Percentiles rank a stretch among this genome's conserved stretches.
Conservation (phyloP, 331 rosid genomes). For the Acacia pycnantha region DNA sequence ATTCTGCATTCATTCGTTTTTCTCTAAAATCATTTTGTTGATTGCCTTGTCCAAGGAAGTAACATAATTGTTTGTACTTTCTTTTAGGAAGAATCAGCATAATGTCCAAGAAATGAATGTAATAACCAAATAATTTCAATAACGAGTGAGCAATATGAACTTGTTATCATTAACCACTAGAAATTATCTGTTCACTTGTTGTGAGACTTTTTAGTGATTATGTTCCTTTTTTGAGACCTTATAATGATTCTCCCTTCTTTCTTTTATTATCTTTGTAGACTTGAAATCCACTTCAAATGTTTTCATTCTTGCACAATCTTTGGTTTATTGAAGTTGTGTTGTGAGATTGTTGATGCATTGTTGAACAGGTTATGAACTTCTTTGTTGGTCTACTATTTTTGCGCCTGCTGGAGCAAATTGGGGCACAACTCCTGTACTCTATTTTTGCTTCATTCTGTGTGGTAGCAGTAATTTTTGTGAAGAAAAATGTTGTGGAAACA, state of each 20-base stretch:
- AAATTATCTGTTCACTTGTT: too few species aligned
- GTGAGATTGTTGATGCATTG: constrained; percentile 15
- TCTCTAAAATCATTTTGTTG: background rate
- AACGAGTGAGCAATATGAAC: too few species aligned
- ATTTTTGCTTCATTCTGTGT: constrained; percentile 44
- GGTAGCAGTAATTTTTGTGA: constrained; percentile 48
- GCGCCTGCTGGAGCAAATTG: constrained; percentile 52
- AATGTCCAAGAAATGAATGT: too few species aligned
- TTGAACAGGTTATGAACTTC: constrained; percentile 52
- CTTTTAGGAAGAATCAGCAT: too few species aligned
- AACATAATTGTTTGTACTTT: background rate
- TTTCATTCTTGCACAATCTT: background rate
- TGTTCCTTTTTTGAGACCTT: background rate
- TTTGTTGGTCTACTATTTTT: constrained; percentile 51
- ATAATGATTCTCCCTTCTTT: background rate
- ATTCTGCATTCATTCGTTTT: constrained; percentile 16
- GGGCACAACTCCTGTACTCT: constrained; percentile 40
- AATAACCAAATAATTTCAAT: too few species aligned
- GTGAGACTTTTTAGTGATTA: too few species aligned
- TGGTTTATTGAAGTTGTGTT: background rate
- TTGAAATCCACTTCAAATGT: background rate
- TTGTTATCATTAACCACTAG: too few species aligned
- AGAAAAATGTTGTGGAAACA: constrained; percentile 52
- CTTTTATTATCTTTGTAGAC: background rate
- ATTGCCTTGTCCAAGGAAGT: background rate